A percentile compares a stretch with the other conserved stretches of the same genome.
Evolutionary conservation across 2,329 filamentous ascomycete genomes (phyloP).

Genomic region (Pseudopithomyces chartarum): DNA sequence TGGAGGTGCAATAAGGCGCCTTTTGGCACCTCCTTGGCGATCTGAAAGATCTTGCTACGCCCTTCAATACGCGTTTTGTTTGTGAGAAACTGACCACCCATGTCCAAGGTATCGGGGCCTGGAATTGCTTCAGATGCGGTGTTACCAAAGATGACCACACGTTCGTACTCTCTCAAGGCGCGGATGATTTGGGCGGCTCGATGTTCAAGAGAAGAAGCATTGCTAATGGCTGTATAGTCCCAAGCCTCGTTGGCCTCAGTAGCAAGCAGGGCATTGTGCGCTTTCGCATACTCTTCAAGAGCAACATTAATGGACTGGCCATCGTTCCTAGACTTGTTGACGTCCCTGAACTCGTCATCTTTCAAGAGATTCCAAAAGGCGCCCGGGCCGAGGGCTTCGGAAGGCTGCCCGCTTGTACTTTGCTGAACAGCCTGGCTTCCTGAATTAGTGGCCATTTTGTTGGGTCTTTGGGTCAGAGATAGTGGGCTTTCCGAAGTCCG

Average conservation of each 20-base stretch:
- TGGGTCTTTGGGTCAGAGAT: neutral
- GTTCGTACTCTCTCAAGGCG: conserved; percentile 50
- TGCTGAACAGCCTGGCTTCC: neutral
- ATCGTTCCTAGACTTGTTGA: neutral
- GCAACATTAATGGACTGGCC: neutral
- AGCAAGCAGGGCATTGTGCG: conserved; percentile 33
- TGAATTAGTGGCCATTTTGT: neutral
- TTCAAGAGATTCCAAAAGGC: no score
- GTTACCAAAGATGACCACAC: conserved; percentile 49
- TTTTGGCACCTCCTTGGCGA: conserved; percentile 68
- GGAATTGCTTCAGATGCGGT: conserved; percentile 49
- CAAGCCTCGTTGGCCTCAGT: conserved; percentile 41
- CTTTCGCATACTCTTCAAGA: conserved; percentile 23
- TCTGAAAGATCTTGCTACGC: conserved; percentile 61
- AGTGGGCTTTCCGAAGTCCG: conserved; percentile 26
- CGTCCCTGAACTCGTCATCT: neutral
- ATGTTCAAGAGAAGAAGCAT: conserved; percentile 29
- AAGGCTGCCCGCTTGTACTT: neutral
- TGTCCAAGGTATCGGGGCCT: conserved; percentile 45
- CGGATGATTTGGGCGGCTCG: conserved; percentile 43
- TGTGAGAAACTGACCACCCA: conserved; percentile 54
- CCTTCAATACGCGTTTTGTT: conserved; percentile 52
- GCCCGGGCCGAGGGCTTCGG: neutral
- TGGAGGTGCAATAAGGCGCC: conserved; percentile 76
- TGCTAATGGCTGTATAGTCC: conserved; percentile 39